phyloP scores from a whole-genome alignment of 1,284 basidiomycete genomes.

The Pseudomicrostroma phylloplanum region DNA sequence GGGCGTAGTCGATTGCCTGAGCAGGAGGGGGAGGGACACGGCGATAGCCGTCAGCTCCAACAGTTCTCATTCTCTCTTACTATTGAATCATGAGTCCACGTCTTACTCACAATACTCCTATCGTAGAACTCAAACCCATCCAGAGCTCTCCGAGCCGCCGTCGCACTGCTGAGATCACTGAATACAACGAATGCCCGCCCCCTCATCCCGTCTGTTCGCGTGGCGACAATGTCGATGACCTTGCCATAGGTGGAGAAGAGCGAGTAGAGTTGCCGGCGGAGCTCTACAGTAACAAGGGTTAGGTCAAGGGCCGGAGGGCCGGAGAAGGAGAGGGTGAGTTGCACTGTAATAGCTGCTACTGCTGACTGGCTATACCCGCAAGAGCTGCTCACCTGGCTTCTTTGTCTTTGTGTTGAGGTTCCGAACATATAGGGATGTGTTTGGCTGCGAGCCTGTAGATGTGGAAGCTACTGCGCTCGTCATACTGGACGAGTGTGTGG shows the following conservation, averaged over 20 bases:
- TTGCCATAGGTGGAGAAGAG: constrained; percentile 90
- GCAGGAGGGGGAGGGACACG: constrained; percentile 3
- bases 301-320: constrained; percentile 9
- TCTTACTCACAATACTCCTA: constrained; percentile 69
- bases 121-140: constrained; percentile 90
- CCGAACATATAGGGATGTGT: constrained; percentile 83
- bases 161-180: constrained; percentile 76
- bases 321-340: background rate
- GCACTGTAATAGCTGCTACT: background rate
- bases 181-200: constrained; percentile 97
- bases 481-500: background rate
- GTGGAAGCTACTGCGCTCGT: constrained; percentile 5
- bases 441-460: constrained; percentile 57
- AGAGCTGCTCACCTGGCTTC: constrained; percentile 60
- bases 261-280: constrained; percentile 73
- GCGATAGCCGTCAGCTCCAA: background rate
- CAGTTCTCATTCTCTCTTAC: background rate
- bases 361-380: constrained; percentile 19
- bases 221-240: constrained; percentile 89
- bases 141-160: constrained; percentile 80
- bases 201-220: constrained; percentile 76
- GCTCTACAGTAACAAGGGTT: constrained; percentile 56
- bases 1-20: constrained; percentile 68
- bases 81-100: no score
- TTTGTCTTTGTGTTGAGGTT: constrained; percentile 91